phyloP scores from a whole-genome alignment of 495 filamentous ascomycete species.

The Acidiella bohemica region DNA sequence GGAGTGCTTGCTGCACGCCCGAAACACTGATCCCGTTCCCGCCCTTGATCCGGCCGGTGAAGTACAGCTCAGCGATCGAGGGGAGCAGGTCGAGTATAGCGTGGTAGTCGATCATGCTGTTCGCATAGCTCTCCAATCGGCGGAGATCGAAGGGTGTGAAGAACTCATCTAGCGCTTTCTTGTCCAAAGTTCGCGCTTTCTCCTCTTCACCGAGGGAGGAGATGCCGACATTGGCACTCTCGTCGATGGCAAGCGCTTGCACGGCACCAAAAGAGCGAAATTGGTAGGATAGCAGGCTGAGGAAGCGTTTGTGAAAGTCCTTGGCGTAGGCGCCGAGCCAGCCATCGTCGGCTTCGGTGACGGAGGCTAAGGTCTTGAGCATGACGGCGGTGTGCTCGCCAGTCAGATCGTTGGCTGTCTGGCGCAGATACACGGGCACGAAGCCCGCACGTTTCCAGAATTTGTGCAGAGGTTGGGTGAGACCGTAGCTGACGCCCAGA shows the following conservation, averaged over 20 bases:
- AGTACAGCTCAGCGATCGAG: constrained; percentile 63
- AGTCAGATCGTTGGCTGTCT: constrained; percentile 91
- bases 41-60: constrained; percentile 55
- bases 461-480: constrained; percentile 78
- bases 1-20: constrained; percentile 67
- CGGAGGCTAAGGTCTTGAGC: constrained; percentile 56
- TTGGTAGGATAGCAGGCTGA: constrained; percentile 76
- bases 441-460: constrained; percentile 93
- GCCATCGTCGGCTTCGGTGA: constrained; percentile 44
- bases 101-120: constrained; percentile 94
- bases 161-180: constrained; percentile 54
- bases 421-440: constrained; percentile 80
- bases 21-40: constrained; percentile 45
- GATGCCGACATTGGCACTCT: constrained; percentile 65
- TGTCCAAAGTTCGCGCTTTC: constrained; percentile 38
- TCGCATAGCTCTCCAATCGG: constrained; percentile 84
- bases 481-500: constrained; percentile 84
- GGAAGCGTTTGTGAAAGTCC: constrained; percentile 87
- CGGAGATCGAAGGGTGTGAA: constrained; percentile 91
- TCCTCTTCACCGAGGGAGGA: constrained; percentile 42
- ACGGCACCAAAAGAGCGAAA: constrained; percentile 76
- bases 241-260: constrained; percentile 74
- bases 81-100: constrained; percentile 92
- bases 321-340: constrained; percentile 84
- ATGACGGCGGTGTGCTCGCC: constrained; percentile 98